Base-by-base conservation (phyloP, 192 early-diverging fungal species). In the Coemansia sp. region DNA sequence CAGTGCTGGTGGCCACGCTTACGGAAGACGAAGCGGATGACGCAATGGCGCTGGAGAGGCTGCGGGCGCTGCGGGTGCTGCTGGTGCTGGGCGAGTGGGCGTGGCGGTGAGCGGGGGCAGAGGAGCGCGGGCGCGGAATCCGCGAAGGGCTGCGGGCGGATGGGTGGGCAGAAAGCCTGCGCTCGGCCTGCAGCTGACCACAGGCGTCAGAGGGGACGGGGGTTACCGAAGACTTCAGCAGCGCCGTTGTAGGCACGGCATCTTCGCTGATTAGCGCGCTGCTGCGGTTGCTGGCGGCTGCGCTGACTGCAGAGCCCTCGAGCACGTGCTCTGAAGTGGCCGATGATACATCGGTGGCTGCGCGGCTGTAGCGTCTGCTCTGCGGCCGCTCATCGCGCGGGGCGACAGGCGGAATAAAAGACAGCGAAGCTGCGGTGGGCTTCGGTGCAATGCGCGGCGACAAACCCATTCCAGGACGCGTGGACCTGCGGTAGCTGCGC, bases 111-210 rank as follows among this genome's bases (percentile, higher is more conserved):
- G 49, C 44, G n/a, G 57, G 49, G 19, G 32, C 54, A n/a, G 56
- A 54, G 1, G 62, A 55, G 18, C 49, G 62, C n/a, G 69, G 62
- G 30, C 63, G 30, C 2, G 69, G 69, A 34, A 71, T 71, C 22
- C 69, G 69, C 26, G 69, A 65, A 2, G 62, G 56, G 24, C 49
- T 61, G 24, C 2, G 10, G 24, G 51, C 53, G 32, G 23, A 28
- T 53, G 25, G n/a, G 21, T n/a, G 49, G 5, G 16, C 38, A 21
- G 28, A 41, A 47, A 18, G 51, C 10, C 44, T 53, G 58, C 28
- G 22, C 24, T 22, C 22, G 1, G 24, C 51, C 44, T 38, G 9
- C 14, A 38, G 32, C 16, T 22, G 28, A 51, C 25, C 9, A 34
- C 53, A 38, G 41, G 8, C 16, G 2, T 23, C 53, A 55, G 52